Evolutionary conservation across 2,329 filamentous ascomycete species (phyloP).

Genomic region (Beauveria scarabaeidicola): DNA sequence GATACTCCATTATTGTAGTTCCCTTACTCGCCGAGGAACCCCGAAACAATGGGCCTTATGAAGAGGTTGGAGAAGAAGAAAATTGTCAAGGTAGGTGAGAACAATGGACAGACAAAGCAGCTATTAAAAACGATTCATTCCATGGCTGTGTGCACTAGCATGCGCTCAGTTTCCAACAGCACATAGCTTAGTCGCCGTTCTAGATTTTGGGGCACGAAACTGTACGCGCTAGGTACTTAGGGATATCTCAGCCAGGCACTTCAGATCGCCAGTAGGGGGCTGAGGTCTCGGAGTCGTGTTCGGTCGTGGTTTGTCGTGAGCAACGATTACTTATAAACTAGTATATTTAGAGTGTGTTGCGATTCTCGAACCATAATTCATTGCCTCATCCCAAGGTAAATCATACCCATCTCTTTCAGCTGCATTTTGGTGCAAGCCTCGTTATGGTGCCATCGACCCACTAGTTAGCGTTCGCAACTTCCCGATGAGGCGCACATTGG

Average conservation of each 20-base stretch:
- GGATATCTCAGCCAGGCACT: no score
- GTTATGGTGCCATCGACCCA: constrained; percentile 8
- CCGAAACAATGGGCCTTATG: background rate
- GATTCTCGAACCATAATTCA: background rate
- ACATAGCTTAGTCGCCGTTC: background rate
- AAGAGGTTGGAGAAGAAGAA: background rate
- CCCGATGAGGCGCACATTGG: background rate
- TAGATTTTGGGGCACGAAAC: background rate
- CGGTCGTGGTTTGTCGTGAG: no score
- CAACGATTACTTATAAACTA: no score
- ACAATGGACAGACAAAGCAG: background rate
- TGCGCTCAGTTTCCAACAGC: background rate
- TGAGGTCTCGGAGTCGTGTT: background rate
- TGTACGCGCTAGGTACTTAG: no score
- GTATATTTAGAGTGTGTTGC: no score
- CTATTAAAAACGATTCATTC: background rate
- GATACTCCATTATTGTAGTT: background rate
- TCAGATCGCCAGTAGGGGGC: background rate
- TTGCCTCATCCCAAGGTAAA: background rate
- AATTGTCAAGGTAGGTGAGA: background rate
- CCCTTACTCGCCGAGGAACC: background rate
- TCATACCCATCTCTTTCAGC: background rate
- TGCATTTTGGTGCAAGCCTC: constrained; percentile 5
- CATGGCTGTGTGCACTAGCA: background rate
- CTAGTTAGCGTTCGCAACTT: background rate